phyloP scores from a whole-genome alignment of 108 stramenopile genomes.

The Conticribra guillardii region DNA sequence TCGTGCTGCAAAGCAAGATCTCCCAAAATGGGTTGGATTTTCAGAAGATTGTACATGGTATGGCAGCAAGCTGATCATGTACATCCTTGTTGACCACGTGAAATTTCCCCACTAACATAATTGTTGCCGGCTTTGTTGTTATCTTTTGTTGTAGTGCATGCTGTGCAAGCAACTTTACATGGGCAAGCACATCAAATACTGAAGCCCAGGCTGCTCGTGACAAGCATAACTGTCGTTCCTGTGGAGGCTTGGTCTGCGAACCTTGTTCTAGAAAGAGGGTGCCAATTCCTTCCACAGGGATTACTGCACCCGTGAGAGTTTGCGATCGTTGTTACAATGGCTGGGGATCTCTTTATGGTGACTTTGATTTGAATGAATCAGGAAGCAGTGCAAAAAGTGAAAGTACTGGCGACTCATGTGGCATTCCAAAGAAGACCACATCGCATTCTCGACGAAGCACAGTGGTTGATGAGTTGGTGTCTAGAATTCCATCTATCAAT shows the following conservation, averaged over 20 bases:
- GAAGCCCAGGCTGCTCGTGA: constrained; percentile 93
- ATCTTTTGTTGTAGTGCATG: constrained; percentile 52
- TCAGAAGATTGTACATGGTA: constrained; percentile 78
- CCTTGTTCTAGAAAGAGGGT: constrained; percentile 89
- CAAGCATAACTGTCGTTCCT: constrained; percentile 95
- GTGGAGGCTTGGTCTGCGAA: constrained; percentile 94
- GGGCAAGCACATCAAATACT: constrained; percentile 90
- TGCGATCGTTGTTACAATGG: constrained; percentile 97
- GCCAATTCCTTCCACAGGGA: constrained; percentile 88
- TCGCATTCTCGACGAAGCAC: constrained; percentile 48
- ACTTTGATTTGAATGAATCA: constrained; percentile 5
- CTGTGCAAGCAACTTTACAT: constrained; percentile 92
- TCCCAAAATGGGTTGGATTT: constrained; percentile 93
- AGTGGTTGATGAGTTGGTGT: constrained; percentile 78
- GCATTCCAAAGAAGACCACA: constrained; percentile 9
- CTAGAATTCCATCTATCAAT: constrained; percentile 46
- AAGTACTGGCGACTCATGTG: background rate
- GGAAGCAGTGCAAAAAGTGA: constrained; percentile 3
- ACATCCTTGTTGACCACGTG: no score
- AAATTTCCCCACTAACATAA: background rate
- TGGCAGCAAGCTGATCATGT: background rate
- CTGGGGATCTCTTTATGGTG: constrained; percentile 61
- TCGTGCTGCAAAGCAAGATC: constrained; percentile 63
- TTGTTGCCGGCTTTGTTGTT: background rate
- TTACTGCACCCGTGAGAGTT: constrained; percentile 81